Conservation (phyloP, 495 filamentous ascomycete species). For the Penicillium ochrochloron region DNA sequence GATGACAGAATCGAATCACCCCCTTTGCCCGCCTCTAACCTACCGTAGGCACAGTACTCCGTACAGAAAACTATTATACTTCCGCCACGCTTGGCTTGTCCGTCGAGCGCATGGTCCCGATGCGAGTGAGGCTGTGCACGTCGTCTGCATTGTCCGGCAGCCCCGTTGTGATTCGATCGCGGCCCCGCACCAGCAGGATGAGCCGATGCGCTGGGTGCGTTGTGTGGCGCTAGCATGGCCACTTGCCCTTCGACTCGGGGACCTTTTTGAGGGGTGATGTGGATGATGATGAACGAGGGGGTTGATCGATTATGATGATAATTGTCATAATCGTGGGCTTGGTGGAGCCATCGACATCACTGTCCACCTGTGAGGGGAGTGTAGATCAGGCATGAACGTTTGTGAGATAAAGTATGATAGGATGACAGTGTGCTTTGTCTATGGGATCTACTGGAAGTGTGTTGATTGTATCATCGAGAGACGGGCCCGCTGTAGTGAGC, state of each 20-base stretch:
- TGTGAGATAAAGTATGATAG: constrained; percentile 1
- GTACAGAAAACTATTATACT: background rate
- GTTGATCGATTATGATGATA: background rate
- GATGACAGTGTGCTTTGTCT: background rate
- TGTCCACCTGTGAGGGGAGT: background rate
- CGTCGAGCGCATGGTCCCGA: constrained; percentile 10
- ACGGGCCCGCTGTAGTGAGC: background rate
- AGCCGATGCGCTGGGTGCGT: constrained; percentile 27
- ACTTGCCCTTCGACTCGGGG: constrained; percentile 4
- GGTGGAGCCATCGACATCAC: background rate
- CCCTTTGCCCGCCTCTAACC: background rate
- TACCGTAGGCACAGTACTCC: background rate
- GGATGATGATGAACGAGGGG: background rate
- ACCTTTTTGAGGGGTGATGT: constrained; percentile 1
- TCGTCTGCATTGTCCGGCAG: constrained; percentile 7
- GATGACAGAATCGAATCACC: background rate
- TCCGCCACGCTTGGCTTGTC: constrained; percentile 20
- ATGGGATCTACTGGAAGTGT: background rate
- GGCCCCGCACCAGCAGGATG: constrained; percentile 29
- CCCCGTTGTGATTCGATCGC: constrained; percentile 26
- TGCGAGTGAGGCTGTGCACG: constrained; percentile 32
- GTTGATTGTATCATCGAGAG: background rate
- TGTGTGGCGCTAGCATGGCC: constrained; percentile 28
- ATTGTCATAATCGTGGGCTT: background rate
- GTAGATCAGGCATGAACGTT: background rate